Evolutionary conservation across 1,284 basidiomycete genomes (phyloP).

Genomic region (Cutaneotrichosporon sp.): DNA sequence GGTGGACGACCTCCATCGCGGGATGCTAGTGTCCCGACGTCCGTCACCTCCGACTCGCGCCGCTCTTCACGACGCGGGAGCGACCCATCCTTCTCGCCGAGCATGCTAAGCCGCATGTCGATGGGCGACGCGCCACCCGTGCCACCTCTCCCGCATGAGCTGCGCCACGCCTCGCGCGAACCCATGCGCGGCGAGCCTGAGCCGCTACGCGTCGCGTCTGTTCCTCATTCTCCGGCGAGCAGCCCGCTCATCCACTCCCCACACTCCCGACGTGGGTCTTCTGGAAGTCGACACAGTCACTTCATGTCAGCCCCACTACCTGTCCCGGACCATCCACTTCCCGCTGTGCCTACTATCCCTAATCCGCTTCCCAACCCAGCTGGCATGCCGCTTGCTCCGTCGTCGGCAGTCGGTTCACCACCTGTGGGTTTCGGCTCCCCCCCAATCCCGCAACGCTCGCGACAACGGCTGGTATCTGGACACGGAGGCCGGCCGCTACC

Average conservation of each 20-base stretch:
- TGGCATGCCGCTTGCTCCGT: constrained; percentile 1
- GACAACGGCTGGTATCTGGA: not conserved
- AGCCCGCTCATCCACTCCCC: constrained; percentile 6
- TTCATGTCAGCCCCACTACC: not conserved
- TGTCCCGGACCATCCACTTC: constrained; percentile 1
- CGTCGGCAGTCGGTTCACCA: constrained; percentile 7
- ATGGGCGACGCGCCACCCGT: constrained; percentile 3
- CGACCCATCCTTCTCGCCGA: constrained; percentile 7
- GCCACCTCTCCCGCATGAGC: constrained; percentile 7
- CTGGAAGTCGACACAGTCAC: not conserved
- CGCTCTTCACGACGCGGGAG: constrained; percentile 6
- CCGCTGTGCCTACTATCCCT: not conserved
- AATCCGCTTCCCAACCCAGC: not conserved
- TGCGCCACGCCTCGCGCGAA: constrained; percentile 6
- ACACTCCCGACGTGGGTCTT: not conserved
- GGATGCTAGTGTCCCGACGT: constrained; percentile 7
- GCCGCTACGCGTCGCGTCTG: constrained; percentile 5
- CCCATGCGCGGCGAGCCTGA: constrained; percentile 5
- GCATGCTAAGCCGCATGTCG: constrained; percentile 4
- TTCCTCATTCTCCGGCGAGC: constrained; percentile 5
- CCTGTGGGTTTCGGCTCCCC: constrained; percentile 1
- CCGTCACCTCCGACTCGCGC: constrained; percentile 13
- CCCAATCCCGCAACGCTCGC: not conserved
- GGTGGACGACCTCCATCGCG: constrained; percentile 8
- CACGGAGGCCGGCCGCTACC: constrained; percentile 9